These are phyloP conservation scores for Colletotrichum sp. DNA, from an alignment of 2,329 filamentous ascomycete species.

Conservation along the genomic window DNA sequence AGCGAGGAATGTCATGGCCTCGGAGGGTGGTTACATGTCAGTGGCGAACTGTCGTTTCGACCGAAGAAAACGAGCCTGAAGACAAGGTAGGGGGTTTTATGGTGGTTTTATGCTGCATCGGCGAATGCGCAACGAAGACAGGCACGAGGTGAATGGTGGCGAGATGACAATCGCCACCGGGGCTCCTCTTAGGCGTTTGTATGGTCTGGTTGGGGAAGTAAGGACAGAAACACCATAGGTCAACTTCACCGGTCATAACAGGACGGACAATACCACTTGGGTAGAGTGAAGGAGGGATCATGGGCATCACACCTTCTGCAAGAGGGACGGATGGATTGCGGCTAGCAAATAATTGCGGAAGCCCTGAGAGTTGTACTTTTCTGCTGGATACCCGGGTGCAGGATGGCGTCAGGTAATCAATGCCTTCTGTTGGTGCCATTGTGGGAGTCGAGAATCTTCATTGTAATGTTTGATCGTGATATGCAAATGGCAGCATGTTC, in stretches of 20 bases:
- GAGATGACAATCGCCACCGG: background rate
- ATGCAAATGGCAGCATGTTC: background rate
- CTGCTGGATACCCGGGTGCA: background rate
- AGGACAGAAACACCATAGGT: background rate
- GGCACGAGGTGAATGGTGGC: background rate
- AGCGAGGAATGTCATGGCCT: background rate
- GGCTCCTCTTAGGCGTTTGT: background rate
- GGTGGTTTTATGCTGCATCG: background rate
- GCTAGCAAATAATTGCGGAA: background rate
- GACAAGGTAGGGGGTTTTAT: background rate
- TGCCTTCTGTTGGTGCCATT: background rate
- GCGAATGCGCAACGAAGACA: background rate
- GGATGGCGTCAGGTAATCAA: background rate
- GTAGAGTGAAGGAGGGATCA: background rate
- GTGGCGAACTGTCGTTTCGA: background rate
- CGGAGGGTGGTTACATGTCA: background rate
- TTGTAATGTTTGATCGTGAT: background rate
- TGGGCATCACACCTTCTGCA: background rate
- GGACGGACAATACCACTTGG: background rate
- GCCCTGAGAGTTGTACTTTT: background rate
- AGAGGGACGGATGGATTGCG: background rate
- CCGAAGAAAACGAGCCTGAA: background rate
- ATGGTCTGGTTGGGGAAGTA: background rate
- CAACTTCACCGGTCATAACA: background rate
- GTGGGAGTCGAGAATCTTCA: background rate